Evolutionary conservation across 2,329 filamentous ascomycete species (phyloP), one percentile per base, ranked within the genome.

Genomic region (Hypomyces rosellus): DNA sequence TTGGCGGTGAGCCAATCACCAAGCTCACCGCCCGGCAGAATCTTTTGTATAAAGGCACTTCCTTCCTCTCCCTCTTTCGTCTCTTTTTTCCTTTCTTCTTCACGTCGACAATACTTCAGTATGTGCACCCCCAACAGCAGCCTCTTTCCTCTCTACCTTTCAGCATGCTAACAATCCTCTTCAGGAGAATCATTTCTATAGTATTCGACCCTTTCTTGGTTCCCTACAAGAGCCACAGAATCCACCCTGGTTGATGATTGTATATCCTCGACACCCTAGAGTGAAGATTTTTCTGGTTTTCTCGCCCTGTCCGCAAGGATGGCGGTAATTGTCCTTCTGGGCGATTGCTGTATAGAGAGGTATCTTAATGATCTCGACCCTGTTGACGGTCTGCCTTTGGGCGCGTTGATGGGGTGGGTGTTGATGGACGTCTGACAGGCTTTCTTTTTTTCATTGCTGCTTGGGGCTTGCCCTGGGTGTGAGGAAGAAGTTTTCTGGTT

Each of bases 181-280:
- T 57, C 68, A 76, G 68, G 73, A 89, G 88, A 91, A 92, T 92
- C 88, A 89, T 88, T 95, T 95, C 87, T 95, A 91, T 90, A 96
- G 89, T 91, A 85, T 80, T 88, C 84, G 84, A 90, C 86, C 80
- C 78, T 80, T 84, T 89, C 88, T 93, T 86, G 89, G 84, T 86
- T 92, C 82, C 83, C 82, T 80, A 90, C 81, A 86, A 78, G 79
- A 95, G 90, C 88, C 82, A 89, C 86, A 92, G 86, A 89, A 81
- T 83, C 83, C 82, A 92, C 84, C 87, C 88, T 89, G 88, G 88
- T 87, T 88, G 89, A 95, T 93, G 89, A 95, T 71, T 73, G 64
- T 64, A 88, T 81, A 85, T 88, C 88, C 86, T 88, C 88, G 83
- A 78, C 78, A 75, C 85, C 86, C 84, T 82, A 88, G 87, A 90